Evolutionary conservation across 305 asterid species (phyloP).

Genomic region (Fraxinus sp.): DNA sequence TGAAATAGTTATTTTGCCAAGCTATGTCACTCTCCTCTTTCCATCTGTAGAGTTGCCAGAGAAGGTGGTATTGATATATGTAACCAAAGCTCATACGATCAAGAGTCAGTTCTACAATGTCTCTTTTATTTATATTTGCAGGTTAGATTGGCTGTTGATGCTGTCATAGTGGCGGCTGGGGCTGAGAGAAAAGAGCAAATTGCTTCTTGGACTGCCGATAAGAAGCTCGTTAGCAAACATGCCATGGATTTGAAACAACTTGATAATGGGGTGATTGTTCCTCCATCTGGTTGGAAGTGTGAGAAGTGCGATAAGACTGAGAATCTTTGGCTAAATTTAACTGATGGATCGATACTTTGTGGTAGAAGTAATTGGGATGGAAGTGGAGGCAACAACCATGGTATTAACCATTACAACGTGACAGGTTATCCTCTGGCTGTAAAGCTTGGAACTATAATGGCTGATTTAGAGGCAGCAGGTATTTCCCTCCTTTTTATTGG

Average conservation of each 20-base stretch:
- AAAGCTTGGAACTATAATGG: constrained; percentile 94
- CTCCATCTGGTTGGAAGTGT: constrained; percentile 97
- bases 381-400: constrained; percentile 95
- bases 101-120: neutral
- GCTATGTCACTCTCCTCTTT: constrained; percentile 69
- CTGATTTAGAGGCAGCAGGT: constrained; percentile 94
- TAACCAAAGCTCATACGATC: neutral
- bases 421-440: constrained; percentile 86
- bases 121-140: constrained; percentile 35
- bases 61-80: constrained; percentile 47
- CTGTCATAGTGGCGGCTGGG: constrained; percentile 69
- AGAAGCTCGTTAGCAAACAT: constrained; percentile 65
- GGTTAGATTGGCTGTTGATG: constrained; percentile 93
- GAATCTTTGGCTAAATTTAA: constrained; percentile 93
- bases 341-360: constrained; percentile 89
- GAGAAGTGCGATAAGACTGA: constrained; percentile 86
- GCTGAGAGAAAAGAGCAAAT: constrained; percentile 94
- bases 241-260: constrained; percentile 80
- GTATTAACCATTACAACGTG: constrained; percentile 65
- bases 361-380: constrained; percentile 96
- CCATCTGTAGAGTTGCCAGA: constrained; percentile 97
- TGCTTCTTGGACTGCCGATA: constrained; percentile 92
- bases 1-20: constrained; percentile 74
- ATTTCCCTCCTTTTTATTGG: constrained; percentile 37
- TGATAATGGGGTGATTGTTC: constrained; percentile 75